These are phyloP conservation scores for Penicillium maclennaniae DNA, from an alignment of 495 filamentous ascomycete genomes.

Conservation along the genomic window DNA sequence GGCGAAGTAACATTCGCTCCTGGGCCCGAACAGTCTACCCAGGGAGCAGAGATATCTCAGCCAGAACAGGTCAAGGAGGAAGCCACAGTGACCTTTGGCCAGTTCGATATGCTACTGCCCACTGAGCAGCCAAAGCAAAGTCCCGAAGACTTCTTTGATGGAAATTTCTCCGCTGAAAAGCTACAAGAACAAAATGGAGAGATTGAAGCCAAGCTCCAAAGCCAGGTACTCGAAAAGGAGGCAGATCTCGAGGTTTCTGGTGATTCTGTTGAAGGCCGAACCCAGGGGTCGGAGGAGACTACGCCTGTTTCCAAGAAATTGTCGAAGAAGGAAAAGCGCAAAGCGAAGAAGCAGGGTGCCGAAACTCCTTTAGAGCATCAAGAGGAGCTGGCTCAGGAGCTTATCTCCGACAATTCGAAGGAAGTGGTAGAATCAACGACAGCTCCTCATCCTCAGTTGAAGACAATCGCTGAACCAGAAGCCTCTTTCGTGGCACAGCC, in stretches of 20 bases:
- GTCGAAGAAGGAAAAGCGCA: constrained; percentile 41
- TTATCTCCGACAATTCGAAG: background rate
- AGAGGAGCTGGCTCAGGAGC: background rate
- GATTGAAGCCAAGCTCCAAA: background rate
- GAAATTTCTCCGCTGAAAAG: background rate
- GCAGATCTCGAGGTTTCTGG: constrained; percentile 10
- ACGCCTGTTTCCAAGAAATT: constrained; percentile 24
- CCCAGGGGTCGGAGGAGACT: constrained; percentile 1
- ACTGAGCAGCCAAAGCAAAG: constrained; percentile 1
- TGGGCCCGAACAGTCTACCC: background rate
- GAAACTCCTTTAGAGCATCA: background rate
- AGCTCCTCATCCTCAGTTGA: background rate
- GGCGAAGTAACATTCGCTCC: background rate
- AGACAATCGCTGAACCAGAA: background rate
- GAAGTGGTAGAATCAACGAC: constrained; percentile 4
- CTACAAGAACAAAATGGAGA: background rate
- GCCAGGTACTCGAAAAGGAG: constrained; percentile 12
- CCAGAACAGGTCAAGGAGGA: constrained; percentile 1
- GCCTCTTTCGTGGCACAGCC: background rate
- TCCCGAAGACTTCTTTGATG: background rate
- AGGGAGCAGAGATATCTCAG: background rate
- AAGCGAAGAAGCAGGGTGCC: constrained; percentile 25
- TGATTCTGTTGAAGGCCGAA: constrained; percentile 5
- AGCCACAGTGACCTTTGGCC: constrained; percentile 6
- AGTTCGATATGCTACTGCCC: constrained; percentile 5